Base-by-base conservation (phyloP, 495 filamentous ascomycete genomes). In the Aspergillus ellipticus region DNA sequence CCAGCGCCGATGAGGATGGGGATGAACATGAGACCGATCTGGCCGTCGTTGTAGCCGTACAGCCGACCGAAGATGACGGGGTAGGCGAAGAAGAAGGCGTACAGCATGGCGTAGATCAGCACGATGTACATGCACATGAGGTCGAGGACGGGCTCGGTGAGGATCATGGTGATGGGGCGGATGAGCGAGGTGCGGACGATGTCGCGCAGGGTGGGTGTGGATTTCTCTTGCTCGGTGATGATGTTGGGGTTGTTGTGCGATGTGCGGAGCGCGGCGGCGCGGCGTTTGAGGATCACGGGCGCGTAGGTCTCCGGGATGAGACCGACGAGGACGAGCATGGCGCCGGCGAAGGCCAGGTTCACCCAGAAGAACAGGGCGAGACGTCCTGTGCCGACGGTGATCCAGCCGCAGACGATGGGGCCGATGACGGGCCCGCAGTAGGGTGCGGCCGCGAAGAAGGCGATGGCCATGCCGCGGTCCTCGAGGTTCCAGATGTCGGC, bases 21-120 rank as follows among this genome's bases (percentile, higher is more conserved):
- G 19, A 69, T 68, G 46, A 73, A 73, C 64, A 69, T 71, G 7
- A 73, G 51, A 0, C 66, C 66, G 19, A 67, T 67, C 29, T 69
- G 64, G 19, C 70, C 66, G 24, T 69, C 64, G 43, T 68, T 73
- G 56, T 63, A 71, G 53, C 67, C 65, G 65, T 90, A 89, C 1
- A 79, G 67, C 20, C 69, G 57, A 2, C 73, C 64, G 63, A 83
- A 90, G 28, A 89, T 79, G 17, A 67, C 60, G 1, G 85, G 80
- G 67, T 89, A 84, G n/a, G 86, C 87, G 20, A 85, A 86, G 74
- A 90, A 88, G 51, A 91, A 80, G 15, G 90, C 77, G 66, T 92
- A 92, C 0, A 90, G 71, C 46, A 87, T 82, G 0, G 85, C 79
- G 65, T 89, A 89, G 19, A 82, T 76, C 42, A 89, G 77, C 11